Evolutionary conservation across 2,329 filamentous ascomycete genomes (phyloP).

Genomic region (Calcarisporium arbuscula): DNA sequence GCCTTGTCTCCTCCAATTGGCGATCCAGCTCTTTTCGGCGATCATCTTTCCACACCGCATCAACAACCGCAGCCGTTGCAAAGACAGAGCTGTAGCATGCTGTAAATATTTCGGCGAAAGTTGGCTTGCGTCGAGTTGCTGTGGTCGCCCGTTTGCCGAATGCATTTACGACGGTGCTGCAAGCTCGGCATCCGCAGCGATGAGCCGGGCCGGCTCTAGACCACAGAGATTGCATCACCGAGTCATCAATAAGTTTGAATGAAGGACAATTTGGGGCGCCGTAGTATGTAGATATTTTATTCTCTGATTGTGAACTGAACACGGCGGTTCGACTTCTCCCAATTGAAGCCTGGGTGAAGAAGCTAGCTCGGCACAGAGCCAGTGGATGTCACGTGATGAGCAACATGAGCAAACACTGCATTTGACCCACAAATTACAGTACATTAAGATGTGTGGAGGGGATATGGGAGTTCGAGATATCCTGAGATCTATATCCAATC

Average conservation of each 20-base stretch:
- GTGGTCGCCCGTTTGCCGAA: constrained; percentile 46
- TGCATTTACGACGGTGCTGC: constrained; percentile 42
- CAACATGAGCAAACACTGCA: too few species aligned
- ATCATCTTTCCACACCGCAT: constrained; percentile 52
- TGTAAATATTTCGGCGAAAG: constrained; percentile 51
- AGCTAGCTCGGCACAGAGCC: too few species aligned
- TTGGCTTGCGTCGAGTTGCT: constrained; percentile 41
- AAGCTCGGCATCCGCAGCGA: constrained; percentile 58
- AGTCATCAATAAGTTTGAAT: constrained; percentile 20
- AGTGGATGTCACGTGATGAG: too few species aligned
- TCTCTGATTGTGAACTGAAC: too few species aligned
- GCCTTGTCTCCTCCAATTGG: constrained; percentile 49
- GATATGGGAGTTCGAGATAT: too few species aligned
- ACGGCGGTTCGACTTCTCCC: too few species aligned
- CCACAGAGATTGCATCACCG: constrained; percentile 62
- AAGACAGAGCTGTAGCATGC: constrained; percentile 63
- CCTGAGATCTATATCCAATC: too few species aligned
- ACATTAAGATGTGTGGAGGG: too few species aligned
- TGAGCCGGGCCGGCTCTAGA: constrained; percentile 58
- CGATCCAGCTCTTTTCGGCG: constrained; percentile 55
- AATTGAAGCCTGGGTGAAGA: too few species aligned
- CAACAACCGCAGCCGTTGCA: constrained; percentile 56
- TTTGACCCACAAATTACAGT: too few species aligned
- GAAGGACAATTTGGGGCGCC: too few species aligned
- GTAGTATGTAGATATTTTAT: too few species aligned